Conservation (phyloP, 75 land plant genomes). For the Gnetum montanum region DNA sequence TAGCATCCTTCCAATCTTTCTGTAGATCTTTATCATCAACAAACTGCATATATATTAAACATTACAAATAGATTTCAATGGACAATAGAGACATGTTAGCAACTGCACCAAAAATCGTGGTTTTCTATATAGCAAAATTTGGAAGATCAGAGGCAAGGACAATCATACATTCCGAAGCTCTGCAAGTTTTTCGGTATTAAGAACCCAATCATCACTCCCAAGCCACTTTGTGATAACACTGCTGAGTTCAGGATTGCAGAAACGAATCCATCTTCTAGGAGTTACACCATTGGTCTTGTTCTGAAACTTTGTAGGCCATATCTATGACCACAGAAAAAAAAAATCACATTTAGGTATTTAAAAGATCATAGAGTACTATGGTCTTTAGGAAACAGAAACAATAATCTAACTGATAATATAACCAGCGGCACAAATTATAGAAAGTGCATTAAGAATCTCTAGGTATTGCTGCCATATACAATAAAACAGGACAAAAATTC, state of each 20-base stretch:
- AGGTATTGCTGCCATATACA: too few relatives aligned
- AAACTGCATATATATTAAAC: slow-evolving; percentile 40
- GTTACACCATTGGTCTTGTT: slow-evolving; percentile 99
- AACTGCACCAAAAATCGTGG: not conserved
- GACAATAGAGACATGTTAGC: too few relatives aligned
- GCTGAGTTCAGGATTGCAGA: slow-evolving; percentile 93
- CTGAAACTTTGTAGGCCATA: slow-evolving; percentile 97
- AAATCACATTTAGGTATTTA: not conserved
- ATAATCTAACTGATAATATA: not conserved
- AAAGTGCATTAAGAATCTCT: too few relatives aligned
- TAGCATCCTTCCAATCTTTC: slow-evolving; percentile 70
- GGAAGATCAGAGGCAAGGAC: slow-evolving; percentile 1
- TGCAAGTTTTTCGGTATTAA: slow-evolving; percentile 70
- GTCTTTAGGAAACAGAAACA: not conserved
- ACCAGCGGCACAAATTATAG: not conserved
- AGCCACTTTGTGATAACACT: slow-evolving; percentile 76
- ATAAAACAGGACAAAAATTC: too few relatives aligned
- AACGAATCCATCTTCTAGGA: slow-evolving; percentile 90
- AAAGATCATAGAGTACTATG: not conserved
- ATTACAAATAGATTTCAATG: too few relatives aligned
- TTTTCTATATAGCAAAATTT: too few relatives aligned
- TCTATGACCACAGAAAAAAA: slow-evolving; percentile 18
- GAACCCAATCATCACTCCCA: slow-evolving; percentile 87
- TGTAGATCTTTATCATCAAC: slow-evolving; percentile 76
- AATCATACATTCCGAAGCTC: slow-evolving; percentile 57